A percentile compares a stretch with the other conserved stretches of the same genome.
phyloP scores from a whole-genome alignment of 78 protist genomes.

The Trichosphaerium sp. region DNA sequence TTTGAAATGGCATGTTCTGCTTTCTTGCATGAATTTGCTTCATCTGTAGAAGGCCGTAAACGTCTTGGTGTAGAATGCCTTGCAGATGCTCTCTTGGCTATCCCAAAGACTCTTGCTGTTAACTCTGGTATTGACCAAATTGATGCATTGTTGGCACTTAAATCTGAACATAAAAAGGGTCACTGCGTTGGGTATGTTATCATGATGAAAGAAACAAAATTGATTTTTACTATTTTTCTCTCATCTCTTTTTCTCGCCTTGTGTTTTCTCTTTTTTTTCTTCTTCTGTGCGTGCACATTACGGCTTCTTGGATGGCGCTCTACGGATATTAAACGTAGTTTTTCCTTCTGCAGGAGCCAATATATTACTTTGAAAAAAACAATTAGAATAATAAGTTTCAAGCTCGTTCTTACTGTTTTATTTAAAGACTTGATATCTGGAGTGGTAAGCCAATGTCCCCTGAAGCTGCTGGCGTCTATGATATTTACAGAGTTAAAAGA shows the following conservation, averaged over 20 bases:
- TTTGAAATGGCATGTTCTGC: conserved; percentile 76
- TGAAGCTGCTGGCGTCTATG: conserved; percentile 82
- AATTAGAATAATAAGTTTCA: too few species aligned
- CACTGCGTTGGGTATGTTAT: conserved; percentile 79
- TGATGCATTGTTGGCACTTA: conserved; percentile 75
- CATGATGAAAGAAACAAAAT: too few species aligned
- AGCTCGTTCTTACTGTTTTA: too few species aligned
- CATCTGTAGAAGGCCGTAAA: conserved; percentile 43
- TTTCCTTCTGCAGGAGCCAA: too few species aligned
- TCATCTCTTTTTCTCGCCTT: too few species aligned
- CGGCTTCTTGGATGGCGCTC: too few species aligned
- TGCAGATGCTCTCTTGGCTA: conserved; percentile 92
- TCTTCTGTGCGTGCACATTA: too few species aligned
- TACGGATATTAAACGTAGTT: too few species aligned
- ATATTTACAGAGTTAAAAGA: conserved; percentile 90
- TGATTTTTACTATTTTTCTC: too few species aligned
- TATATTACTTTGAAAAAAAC: too few species aligned
- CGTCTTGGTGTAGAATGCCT: conserved; percentile 86
- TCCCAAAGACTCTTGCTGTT: conserved; percentile 95
- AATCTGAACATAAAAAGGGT: conserved; percentile 57
- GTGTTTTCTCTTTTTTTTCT: too few species aligned
- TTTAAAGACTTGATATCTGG: conserved; percentile 84
- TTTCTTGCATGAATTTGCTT: conserved; percentile 62
- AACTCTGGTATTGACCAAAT: conserved; percentile 91
- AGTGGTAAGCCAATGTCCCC: conserved; percentile 87